phyloP scores from a whole-genome alignment of 2,329 filamentous ascomycete genomes.

The Triangularia setosa region DNA sequence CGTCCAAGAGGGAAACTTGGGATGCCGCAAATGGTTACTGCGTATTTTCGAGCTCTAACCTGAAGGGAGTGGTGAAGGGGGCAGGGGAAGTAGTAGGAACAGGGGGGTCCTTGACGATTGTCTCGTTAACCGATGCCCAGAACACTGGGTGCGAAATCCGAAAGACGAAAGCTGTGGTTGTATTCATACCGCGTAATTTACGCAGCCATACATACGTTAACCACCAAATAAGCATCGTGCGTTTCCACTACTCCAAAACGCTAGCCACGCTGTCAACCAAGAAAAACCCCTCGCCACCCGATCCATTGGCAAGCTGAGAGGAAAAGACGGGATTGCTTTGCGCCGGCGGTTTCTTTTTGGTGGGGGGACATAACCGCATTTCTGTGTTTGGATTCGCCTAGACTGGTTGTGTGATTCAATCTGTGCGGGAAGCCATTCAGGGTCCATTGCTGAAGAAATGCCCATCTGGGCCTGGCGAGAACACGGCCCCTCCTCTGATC shows the following conservation, averaged over 20 bases:
- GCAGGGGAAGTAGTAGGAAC: constrained; percentile 1
- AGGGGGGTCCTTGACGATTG: not conserved
- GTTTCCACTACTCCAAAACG: not conserved
- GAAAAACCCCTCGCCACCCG: not conserved
- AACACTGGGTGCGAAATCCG: not conserved
- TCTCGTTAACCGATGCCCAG: not conserved
- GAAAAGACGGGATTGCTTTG: not conserved
- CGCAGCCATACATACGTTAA: not conserved
- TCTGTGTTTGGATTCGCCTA: not conserved
- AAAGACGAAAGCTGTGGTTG: not conserved
- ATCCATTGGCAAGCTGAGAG: not conserved
- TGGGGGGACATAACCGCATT: not conserved
- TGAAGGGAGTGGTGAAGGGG: not conserved
- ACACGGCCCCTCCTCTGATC: not conserved
- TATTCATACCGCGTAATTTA: not conserved
- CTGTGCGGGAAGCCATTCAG: not conserved
- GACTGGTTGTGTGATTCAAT: not conserved
- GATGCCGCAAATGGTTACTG: not conserved
- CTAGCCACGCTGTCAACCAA: not conserved
- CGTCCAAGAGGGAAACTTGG: not conserved
- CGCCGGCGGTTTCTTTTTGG: not conserved
- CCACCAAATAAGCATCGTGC: not conserved
- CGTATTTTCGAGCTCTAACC: not conserved
- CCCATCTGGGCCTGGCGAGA: not conserved
- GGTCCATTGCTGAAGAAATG: not conserved